phyloP scores from a whole-genome alignment of 192 early-diverging fungal genomes.

The Thamnidium elegans region DNA sequence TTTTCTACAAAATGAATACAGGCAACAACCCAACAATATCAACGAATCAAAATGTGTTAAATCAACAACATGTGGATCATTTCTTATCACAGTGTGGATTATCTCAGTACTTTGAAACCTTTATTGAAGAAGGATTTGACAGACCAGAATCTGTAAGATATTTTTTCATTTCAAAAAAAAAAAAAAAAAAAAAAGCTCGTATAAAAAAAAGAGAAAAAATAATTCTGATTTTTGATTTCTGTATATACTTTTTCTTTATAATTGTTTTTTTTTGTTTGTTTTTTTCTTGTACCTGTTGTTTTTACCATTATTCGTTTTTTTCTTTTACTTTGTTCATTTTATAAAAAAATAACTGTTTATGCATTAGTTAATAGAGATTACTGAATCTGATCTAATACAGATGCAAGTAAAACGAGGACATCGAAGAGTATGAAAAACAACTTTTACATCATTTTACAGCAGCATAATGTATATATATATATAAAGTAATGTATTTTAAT shows the following conservation, averaged over 20 bases:
- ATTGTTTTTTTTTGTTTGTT: not conserved
- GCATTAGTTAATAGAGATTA: constrained; percentile 36
- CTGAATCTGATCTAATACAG: constrained; percentile 37
- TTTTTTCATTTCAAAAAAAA: constrained; percentile 1
- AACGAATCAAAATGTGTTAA: not conserved
- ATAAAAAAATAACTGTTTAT: too few relatives aligned
- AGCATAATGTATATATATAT: not conserved
- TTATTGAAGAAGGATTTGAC: constrained; percentile 44
- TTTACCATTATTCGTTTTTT: too few relatives aligned
- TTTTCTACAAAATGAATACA: too few relatives aligned
- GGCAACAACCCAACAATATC: too few relatives aligned
- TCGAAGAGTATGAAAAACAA: constrained; percentile 36
- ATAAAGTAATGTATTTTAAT: constrained; percentile 1
- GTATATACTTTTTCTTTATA: not conserved
- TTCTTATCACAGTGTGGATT: constrained; percentile 28
- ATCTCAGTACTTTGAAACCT: constrained; percentile 31
- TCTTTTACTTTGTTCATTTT: too few relatives aligned
- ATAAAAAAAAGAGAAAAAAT: constrained; percentile 1
- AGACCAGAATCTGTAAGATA: constrained; percentile 37
- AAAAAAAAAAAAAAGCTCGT: not conserved
- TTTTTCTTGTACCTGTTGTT: too few relatives aligned
- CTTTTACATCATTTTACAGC: too few relatives aligned
- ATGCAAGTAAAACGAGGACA: constrained; percentile 43
- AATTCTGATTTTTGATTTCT: constrained; percentile 1
- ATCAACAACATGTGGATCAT: constrained; percentile 13